phyloP scores from a whole-genome alignment of 306 rosid species.

The Vigna radiata region DNA sequence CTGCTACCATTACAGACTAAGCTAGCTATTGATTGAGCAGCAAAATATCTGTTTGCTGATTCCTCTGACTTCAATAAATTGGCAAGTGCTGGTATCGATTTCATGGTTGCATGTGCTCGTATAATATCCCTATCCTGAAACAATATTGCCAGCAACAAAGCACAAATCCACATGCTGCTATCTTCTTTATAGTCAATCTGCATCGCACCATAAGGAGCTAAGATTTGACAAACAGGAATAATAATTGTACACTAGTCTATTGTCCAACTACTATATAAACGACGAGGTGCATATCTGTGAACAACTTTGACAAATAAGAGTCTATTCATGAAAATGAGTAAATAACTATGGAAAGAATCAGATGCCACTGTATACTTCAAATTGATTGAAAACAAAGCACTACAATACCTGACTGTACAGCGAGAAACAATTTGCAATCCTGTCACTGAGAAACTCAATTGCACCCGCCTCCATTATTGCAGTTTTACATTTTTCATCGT shows the following conservation, averaged over 20 bases:
- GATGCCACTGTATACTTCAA: conserved; percentile 29
- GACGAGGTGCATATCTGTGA: conserved; percentile 30
- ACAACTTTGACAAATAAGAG: conserved; percentile 14
- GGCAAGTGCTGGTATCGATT: conserved; percentile 84
- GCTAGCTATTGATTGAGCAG: conserved; percentile 95
- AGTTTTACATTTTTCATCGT: conserved; percentile 76
- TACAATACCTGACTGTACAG: conserved; percentile 80
- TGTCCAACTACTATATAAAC: conserved; percentile 24
- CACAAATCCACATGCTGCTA: conserved; percentile 90
- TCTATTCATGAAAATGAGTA: conserved; percentile 32
- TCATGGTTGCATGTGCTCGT: conserved; percentile 94
- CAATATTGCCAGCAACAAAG: conserved; percentile 84
- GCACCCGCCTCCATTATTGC: conserved; percentile 94
- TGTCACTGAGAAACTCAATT: conserved; percentile 80
- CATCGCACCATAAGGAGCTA: conserved; percentile 45
- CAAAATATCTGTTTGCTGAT: conserved; percentile 82
- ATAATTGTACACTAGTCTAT: conserved; percentile 28
- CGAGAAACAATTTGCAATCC: conserved; percentile 71
- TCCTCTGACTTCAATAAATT: conserved; percentile 92
- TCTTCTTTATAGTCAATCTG: conserved; percentile 93
- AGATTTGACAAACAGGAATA: conserved; percentile 19
- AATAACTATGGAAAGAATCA: conserved; percentile 24
- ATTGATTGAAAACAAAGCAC: conserved; percentile 29
- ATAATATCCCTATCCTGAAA: conserved; percentile 97
- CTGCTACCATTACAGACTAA: conserved; percentile 99